phyloP scores from a whole-genome alignment of 1,284 basidiomycete species.

The Waitea zeae region DNA sequence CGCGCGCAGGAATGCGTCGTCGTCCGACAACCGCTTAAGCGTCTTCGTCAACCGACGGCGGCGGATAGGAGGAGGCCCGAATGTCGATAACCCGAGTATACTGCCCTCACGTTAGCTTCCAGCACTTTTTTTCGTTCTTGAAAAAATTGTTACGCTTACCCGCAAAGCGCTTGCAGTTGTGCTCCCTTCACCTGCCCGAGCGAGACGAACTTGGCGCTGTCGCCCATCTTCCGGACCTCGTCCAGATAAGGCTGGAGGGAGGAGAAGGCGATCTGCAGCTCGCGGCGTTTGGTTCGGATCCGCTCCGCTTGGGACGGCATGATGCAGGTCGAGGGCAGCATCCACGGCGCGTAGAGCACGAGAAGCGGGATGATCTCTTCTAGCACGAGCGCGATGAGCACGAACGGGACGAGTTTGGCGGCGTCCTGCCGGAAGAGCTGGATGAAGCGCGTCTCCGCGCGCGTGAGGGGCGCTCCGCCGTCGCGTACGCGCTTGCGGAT shows the following conservation, averaged over 20 bases:
- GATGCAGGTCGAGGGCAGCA: constrained; percentile 78
- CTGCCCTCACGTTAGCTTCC: constrained; percentile 15
- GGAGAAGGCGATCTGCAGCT: constrained; percentile 23
- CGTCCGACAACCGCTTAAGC: constrained; percentile 31
- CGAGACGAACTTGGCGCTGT: constrained; percentile 14
- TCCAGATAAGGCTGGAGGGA: constrained; percentile 15
- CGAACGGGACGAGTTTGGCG: constrained; percentile 62
- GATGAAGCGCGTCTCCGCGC: constrained; percentile 52
- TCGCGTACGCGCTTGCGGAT: constrained; percentile 35
- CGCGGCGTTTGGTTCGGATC: constrained; percentile 44
- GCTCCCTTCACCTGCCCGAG: constrained; percentile 2
- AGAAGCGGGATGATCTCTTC: constrained; percentile 77
- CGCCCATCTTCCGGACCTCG: constrained; percentile 14
- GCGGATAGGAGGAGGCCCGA: constrained; percentile 32
- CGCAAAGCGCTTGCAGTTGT: constrained; percentile 1
- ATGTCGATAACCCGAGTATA: constrained; percentile 37
- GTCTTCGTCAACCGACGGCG: constrained; percentile 37
- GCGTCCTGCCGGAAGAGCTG: constrained; percentile 42
- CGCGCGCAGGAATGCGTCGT: constrained; percentile 37
- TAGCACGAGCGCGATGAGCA: constrained; percentile 55
- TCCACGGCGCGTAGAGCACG: constrained; percentile 70
- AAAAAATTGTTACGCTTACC: constrained; percentile 1
- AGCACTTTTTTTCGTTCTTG: constrained; percentile 1
- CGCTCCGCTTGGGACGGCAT: constrained; percentile 68
- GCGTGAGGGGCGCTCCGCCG: constrained; percentile 38